Evolutionary conservation across 306 rosid genomes (phyloP), one percentile per base, ranked within the genome.

Genomic region (Casuarina glauca): DNA sequence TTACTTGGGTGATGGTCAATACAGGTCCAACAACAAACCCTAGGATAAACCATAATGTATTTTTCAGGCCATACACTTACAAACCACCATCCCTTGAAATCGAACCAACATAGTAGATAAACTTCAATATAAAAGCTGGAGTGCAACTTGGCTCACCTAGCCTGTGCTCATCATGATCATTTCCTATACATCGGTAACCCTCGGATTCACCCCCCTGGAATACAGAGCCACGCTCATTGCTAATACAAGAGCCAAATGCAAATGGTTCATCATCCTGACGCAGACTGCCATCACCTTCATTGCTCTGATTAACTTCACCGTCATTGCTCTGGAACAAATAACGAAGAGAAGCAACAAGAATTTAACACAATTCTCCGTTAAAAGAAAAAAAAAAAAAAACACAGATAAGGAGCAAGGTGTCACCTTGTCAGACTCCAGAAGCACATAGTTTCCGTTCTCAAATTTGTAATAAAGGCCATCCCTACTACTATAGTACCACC

Each of bases 401-500:
- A 66, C 36, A 66, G 35, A 32, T 61, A 61, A 2, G 68, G 4
- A 16, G 2, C 16, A 44, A 66, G 39, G 9, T 0, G 15, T 38
- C 75, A 87, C 94, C 92, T 84, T 19, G 42, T 73, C 73, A 54
- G 85, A 82, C 82, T 16, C 80, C 53, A 95, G 74, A 86, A 72
- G 95, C 55, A 91, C 97, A 85, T 95, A 95, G 79, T 82, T 89
- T 36, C 97, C 98, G 42, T 94, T 82, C 80, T 92, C 89, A 60
- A 89, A 92, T 72, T 91, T 92, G 85, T 92, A 95, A 75, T 92
- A 92, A 60, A 81, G 89, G 54, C 88, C 86, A 67, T 92, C 97
- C 13, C 68, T 82, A 74, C 86, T 85, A 81, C 91, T 89, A 69
- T 90, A 90, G 88, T 95, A 92, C 97, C 98, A 92, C 8, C 97